Conservation (phyloP, 2,329 filamentous ascomycete genomes). For the Parasarocladium wereldwijsianum region DNA sequence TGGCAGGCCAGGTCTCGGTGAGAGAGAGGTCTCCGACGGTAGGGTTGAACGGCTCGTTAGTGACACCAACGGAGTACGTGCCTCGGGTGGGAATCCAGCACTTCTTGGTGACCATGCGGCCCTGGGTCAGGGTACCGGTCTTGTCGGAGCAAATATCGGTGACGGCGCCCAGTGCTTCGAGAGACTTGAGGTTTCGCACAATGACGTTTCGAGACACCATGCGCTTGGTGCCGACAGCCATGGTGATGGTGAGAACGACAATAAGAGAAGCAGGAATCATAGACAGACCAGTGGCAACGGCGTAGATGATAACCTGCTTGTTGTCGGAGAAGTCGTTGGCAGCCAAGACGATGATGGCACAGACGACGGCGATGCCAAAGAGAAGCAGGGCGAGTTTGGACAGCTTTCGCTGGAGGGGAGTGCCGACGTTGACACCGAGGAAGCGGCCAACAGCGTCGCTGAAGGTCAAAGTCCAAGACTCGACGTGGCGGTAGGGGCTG, state of each 20-base stretch:
- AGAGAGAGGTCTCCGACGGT: constrained; percentile 31
- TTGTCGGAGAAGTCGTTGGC: constrained; percentile 23
- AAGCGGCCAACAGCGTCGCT: constrained; percentile 25
- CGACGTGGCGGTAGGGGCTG: constrained; percentile 15
- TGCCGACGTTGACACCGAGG: constrained; percentile 40
- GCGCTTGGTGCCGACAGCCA: constrained; percentile 38
- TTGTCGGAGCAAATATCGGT: constrained; percentile 44
- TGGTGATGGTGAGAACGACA: constrained; percentile 43
- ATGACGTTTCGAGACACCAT: constrained; percentile 39
- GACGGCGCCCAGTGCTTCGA: constrained; percentile 39
- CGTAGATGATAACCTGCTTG: constrained; percentile 27
- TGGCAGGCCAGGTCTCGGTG: constrained; percentile 16
- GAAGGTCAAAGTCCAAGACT: constrained; percentile 22
- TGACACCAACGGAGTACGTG: constrained; percentile 29
- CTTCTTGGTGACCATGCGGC: constrained; percentile 39
- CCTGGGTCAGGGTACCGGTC: constrained; percentile 38
- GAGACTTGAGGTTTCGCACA: constrained; percentile 32
- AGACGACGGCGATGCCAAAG: constrained; percentile 41
- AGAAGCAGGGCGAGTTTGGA: constrained; percentile 55
- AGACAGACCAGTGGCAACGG: constrained; percentile 28
- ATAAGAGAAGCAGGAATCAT: constrained; percentile 36
- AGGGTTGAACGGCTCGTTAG: constrained; percentile 43
- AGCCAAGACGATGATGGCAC: constrained; percentile 28
- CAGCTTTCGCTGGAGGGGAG: constrained; percentile 54
- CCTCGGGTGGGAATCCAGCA: constrained; percentile 34